phyloP scores from a whole-genome alignment of 164 flowering plant species.

The Malania oleifera region DNA sequence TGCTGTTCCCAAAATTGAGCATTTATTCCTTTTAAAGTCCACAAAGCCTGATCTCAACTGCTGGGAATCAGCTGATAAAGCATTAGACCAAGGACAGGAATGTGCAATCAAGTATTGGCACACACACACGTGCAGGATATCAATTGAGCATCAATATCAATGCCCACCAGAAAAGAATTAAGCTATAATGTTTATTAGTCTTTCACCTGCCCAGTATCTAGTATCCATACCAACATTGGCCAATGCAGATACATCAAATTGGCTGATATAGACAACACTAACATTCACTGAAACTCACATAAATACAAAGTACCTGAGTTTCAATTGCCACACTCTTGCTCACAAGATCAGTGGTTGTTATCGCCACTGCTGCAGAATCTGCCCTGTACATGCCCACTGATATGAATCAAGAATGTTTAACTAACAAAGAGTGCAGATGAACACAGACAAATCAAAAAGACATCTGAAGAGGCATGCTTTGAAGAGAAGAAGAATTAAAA shows the following conservation, averaged over 20 bases:
- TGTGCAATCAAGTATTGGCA: no score
- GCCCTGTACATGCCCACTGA: constrained; percentile 54
- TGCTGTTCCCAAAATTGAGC: no score
- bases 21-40: no score
- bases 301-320: constrained; percentile 46
- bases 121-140: no score
- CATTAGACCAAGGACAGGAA: no score
- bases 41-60: no score
- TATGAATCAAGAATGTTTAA: constrained; percentile 10
- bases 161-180: background rate
- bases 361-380: constrained; percentile 92
- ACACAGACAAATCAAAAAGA: background rate
- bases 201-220: no score
- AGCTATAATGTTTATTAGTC: background rate
- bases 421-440: background rate
- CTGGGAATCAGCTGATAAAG: no score
- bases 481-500: background rate
- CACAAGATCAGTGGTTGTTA: constrained; percentile 95
- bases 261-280: background rate
- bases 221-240: background rate
- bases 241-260: background rate
- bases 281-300: background rate
- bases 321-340: constrained; percentile 95
- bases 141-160: no score
- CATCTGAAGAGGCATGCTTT: background rate